Conservation (phyloP, 164 flowering plant genomes). For the Magnolia sinica region DNA sequence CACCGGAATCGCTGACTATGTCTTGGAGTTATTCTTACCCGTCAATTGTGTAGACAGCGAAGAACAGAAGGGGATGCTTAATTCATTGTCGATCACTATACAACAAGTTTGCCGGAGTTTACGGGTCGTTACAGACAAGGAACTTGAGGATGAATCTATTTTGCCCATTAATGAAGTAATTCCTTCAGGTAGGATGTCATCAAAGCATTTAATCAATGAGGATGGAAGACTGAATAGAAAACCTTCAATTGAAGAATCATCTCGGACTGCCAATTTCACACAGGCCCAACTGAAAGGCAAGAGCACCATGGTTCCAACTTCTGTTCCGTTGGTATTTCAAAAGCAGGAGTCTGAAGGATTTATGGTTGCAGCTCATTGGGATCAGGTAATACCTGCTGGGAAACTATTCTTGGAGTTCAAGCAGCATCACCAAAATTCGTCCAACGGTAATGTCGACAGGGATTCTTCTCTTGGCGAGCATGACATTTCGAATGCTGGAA, state of each 20-base stretch:
- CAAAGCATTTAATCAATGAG: neutral
- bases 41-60: constrained; percentile 25
- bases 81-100: constrained; percentile 42
- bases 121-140: constrained; percentile 48
- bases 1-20: constrained; percentile 52
- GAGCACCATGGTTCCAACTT: neutral
- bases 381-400: constrained; percentile 11
- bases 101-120: constrained; percentile 48
- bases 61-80: constrained; percentile 35
- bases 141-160: constrained; percentile 39
- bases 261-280: constrained; percentile 17
- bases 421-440: constrained; percentile 32
- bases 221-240: constrained; percentile 10
- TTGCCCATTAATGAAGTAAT: constrained; percentile 22
- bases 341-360: constrained; percentile 25
- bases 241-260: constrained; percentile 26
- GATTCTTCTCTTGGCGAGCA: constrained; percentile 35
- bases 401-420: constrained; percentile 20
- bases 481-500: constrained; percentile 22
- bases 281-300: constrained; percentile 28
- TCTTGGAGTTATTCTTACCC: constrained; percentile 53
- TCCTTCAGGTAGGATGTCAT: constrained; percentile 22
- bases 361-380: constrained; percentile 37
- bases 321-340: constrained; percentile 21
- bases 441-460: constrained; percentile 24